These are phyloP conservation scores for Massarina eburnea DNA, from an alignment of 2,329 filamentous ascomycete species.

Conservation along the genomic window DNA sequence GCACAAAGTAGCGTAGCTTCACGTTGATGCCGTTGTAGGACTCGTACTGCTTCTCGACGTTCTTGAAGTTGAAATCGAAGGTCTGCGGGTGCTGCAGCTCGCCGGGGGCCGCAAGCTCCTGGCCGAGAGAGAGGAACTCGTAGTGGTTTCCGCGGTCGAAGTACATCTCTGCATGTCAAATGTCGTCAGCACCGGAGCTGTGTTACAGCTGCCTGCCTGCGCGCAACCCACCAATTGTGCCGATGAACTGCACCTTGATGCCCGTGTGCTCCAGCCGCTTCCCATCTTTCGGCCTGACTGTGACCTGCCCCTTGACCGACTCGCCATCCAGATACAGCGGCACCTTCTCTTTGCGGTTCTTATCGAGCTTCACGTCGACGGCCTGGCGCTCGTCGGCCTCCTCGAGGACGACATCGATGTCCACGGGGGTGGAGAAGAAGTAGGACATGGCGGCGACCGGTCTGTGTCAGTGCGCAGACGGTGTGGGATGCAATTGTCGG, in stretches of 20 bases:
- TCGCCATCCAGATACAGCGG: conserved; percentile 98
- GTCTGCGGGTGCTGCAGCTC: conserved; percentile 98
- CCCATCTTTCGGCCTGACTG: conserved; percentile 93
- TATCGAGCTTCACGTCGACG: conserved; percentile 97
- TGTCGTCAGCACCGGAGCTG: conserved; percentile 16
- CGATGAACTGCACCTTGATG: conserved; percentile 99
- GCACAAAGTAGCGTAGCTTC: conserved; percentile 96
- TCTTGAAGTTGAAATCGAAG: conserved; percentile 99
- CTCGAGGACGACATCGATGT: conserved; percentile 98
- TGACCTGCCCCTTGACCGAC: conserved; percentile 95
- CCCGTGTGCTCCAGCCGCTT: conserved; percentile 97
- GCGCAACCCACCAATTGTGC: conserved; percentile 76
- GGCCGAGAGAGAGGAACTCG: conserved; percentile 95
- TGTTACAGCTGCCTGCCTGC: background rate
- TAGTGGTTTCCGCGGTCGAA: conserved; percentile 99
- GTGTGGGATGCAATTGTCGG: conserved; percentile 15
- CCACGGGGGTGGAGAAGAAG: conserved; percentile 90
- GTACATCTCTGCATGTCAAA: conserved; percentile 79
- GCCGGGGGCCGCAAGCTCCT: conserved; percentile 93
- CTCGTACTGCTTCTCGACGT: conserved; percentile 99
- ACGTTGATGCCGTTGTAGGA: conserved; percentile 99
- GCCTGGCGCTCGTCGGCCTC: conserved; percentile 92
- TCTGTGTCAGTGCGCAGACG: conserved; percentile 6
- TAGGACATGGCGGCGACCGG: conserved; percentile 71
- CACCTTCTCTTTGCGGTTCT: conserved; percentile 94